Evolutionary conservation across 257 asterid species (phyloP).

Genomic region (Solanum lycopersicoides): DNA sequence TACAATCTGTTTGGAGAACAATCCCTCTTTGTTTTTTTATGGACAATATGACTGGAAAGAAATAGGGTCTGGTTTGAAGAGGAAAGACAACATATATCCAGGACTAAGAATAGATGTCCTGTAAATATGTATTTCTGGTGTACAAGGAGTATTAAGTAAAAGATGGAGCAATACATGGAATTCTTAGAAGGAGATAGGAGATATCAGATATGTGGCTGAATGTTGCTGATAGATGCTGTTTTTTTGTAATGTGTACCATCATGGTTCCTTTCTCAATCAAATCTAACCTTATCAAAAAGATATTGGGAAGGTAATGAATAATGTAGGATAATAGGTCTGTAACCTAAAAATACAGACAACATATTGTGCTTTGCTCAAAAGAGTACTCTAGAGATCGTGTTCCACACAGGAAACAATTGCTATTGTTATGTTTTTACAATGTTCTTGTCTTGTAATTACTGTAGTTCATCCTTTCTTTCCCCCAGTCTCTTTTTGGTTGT

Average conservation of each 20-base stretch:
- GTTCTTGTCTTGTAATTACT: background rate
- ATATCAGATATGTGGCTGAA: background rate
- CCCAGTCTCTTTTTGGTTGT: background rate
- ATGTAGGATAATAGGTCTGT: background rate
- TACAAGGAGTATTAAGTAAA: background rate
- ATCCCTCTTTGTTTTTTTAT: background rate
- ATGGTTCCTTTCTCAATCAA: background rate
- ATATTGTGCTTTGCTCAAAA: background rate
- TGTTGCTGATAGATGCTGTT: background rate
- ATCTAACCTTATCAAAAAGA: background rate
- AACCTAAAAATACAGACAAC: background rate
- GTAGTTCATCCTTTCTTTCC: background rate
- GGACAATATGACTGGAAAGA: background rate
- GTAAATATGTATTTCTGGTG: background rate
- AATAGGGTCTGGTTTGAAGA: background rate
- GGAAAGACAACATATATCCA: background rate
- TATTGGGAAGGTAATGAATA: background rate
- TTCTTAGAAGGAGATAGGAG: background rate
- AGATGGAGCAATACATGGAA: background rate
- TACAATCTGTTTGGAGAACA: background rate
- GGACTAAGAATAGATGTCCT: background rate
- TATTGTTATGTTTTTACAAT: background rate
- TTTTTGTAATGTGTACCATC: background rate
- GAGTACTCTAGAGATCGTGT: background rate
- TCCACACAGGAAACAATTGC: background rate